Conservation (phyloP, 352 stramenopile species). For the Pythium rhizo-oryzae region DNA sequence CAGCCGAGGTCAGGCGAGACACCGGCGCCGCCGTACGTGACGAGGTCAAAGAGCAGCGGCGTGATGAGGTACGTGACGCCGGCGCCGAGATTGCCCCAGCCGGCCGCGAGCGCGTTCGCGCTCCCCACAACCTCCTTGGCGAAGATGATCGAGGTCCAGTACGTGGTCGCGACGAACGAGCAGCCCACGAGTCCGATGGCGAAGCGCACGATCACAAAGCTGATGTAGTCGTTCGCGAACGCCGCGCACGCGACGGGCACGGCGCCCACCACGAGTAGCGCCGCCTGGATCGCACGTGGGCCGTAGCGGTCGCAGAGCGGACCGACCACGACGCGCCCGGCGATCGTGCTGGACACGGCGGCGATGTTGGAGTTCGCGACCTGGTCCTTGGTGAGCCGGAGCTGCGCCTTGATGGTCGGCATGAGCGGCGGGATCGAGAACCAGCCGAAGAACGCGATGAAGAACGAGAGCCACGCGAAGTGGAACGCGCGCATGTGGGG, state of each 20-base stretch:
- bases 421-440: slow-evolving; percentile 95
- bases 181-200: slow-evolving; percentile 94
- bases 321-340: slow-evolving; percentile 89
- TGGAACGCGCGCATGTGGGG: slow-evolving; percentile 96
- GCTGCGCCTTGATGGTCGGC: slow-evolving; percentile 86
- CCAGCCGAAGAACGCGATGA: slow-evolving; percentile 95
- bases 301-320: slow-evolving; percentile 94
- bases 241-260: slow-evolving; percentile 87
- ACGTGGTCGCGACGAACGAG: slow-evolving; percentile 93
- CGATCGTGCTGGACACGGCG: slow-evolving; percentile 88
- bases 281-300: slow-evolving; percentile 77
- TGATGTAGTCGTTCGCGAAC: slow-evolving; percentile 77
- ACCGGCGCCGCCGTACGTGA: slow-evolving; percentile 52
- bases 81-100: slow-evolving; percentile 95
- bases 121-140: slow-evolving; percentile 91
- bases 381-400: slow-evolving; percentile 83
- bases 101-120: slow-evolving; percentile 91
- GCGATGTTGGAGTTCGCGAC: slow-evolving; percentile 93
- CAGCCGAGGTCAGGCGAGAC: slow-evolving; percentile 83
- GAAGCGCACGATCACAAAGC: slow-evolving; percentile 88
- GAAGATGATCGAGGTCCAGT: slow-evolving; percentile 95
- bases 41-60: slow-evolving; percentile 85
- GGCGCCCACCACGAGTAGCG: slow-evolving; percentile 73
- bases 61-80: slow-evolving; percentile 89
- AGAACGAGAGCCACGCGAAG: slow-evolving; percentile 93